These are phyloP conservation scores for Trichoderma harzianum DNA, from an alignment of 2,329 filamentous ascomycete genomes.

Conservation along the genomic window DNA sequence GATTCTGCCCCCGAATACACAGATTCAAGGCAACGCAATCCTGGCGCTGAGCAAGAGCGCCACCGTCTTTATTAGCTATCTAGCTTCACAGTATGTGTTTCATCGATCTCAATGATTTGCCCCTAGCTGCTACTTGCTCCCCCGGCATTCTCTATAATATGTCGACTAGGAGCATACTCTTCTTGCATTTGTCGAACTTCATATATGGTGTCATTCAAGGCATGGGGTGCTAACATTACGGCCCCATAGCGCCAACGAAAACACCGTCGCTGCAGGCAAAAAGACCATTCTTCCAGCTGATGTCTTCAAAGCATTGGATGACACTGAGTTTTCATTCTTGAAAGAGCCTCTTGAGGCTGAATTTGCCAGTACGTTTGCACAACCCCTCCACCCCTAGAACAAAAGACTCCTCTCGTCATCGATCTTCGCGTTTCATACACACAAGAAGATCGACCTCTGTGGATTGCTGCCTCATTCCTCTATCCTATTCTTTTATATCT, in stretches of 20 bases:
- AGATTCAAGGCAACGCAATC: conserved; percentile 79
- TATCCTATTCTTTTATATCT: no score
- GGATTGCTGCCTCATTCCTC: neutral
- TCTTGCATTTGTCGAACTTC: neutral
- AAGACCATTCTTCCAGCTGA: conserved; percentile 76
- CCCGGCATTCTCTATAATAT: no score
- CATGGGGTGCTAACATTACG: neutral
- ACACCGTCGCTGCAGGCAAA: conserved; percentile 62
- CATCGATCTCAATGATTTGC: neutral
- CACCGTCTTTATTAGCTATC: conserved; percentile 78
- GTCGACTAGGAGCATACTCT: neutral
- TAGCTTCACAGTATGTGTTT: conserved; percentile 65
- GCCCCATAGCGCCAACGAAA: conserved; percentile 63
- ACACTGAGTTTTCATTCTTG: conserved; percentile 73
- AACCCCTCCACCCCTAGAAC: neutral
- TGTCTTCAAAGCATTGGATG: conserved; percentile 73
- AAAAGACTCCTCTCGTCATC: neutral
- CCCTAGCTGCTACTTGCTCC: no score
- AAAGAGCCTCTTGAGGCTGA: conserved; percentile 67
- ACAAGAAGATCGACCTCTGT: neutral
- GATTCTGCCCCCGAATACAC: conserved; percentile 74
- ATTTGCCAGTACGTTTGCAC: conserved; percentile 60
- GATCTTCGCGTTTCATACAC: neutral
- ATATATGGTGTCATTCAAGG: neutral
- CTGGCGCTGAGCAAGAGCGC: conserved; percentile 77